These are phyloP conservation scores for Exophiala dermatitidis DNA, from an alignment of 2,329 filamentous ascomycete genomes.

Conservation along the genomic window DNA sequence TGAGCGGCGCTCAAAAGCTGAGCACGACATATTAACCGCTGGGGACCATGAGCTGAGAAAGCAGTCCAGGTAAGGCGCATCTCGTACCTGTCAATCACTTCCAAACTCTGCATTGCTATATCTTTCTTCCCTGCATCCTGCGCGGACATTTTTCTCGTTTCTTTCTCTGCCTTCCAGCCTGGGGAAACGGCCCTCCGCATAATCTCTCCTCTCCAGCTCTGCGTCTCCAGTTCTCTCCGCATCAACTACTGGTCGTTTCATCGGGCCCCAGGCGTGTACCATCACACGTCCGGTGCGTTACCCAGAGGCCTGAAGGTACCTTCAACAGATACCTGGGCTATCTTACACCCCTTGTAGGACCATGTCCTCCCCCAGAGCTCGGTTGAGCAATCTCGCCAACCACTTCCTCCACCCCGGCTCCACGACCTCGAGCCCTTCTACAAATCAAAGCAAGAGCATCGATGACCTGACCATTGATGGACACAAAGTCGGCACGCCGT, in stretches of 20 bases:
- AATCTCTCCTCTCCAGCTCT: neutral
- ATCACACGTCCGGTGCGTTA: no score
- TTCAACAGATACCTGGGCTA: no score
- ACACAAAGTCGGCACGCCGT: constrained; percentile 41
- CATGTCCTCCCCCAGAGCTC: constrained; percentile 60
- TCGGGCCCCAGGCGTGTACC: neutral
- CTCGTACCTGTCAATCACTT: no score
- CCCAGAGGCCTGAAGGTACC: no score
- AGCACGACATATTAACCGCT: no score
- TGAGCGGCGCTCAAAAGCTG: neutral
- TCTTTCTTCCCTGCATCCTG: no score
- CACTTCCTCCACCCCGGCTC: constrained; percentile 35
- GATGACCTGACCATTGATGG: constrained; percentile 36
- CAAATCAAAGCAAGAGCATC: constrained; percentile 18
- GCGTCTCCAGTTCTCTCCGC: neutral
- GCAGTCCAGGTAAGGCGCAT: no score
- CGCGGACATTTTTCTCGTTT: no score
- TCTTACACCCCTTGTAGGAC: neutral
- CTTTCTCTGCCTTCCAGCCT: no score
- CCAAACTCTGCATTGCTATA: no score
- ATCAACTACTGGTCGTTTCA: neutral
- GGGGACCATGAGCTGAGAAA: no score
- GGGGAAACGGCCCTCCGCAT: neutral
- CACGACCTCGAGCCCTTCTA: constrained; percentile 8
- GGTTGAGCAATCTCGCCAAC: constrained; percentile 51